These are phyloP conservation scores for Beauveria rudraprayagi DNA, from an alignment of 2,329 filamentous ascomycete species.

Conservation along the genomic window DNA sequence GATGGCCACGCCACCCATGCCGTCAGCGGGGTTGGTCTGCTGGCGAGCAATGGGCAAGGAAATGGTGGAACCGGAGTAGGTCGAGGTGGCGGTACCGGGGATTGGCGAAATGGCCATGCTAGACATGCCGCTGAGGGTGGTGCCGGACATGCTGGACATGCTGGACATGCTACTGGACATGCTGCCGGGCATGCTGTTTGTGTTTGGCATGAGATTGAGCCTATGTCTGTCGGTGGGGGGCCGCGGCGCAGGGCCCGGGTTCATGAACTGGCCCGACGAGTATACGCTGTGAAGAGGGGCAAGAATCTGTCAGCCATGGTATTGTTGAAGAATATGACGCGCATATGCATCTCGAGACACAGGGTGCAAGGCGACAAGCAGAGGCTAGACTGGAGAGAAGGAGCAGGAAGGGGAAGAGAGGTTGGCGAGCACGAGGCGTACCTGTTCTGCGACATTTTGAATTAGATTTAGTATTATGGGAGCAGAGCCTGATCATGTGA, in stretches of 20 bases:
- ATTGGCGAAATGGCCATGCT: slow-evolving; percentile 69
- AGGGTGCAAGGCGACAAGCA: neutral
- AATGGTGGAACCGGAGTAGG: slow-evolving; percentile 64
- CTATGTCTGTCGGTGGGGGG: slow-evolving; percentile 79
- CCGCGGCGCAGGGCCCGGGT: slow-evolving; percentile 87
- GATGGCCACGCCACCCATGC: slow-evolving; percentile 60
- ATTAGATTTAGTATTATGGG: slow-evolving; percentile 9
- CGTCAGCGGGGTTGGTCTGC: slow-evolving; percentile 52
- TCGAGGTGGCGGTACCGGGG: slow-evolving; percentile 56
- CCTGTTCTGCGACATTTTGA: slow-evolving; percentile 14
- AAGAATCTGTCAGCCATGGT: neutral
- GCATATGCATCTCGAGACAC: too few relatives aligned
- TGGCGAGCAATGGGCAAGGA: slow-evolving; percentile 60
- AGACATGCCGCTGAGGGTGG: slow-evolving; percentile 69
- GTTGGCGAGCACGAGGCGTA: slow-evolving; percentile 2
- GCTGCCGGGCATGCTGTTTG: slow-evolving; percentile 60
- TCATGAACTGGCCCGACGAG: slow-evolving; percentile 73
- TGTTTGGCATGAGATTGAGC: slow-evolving; percentile 69
- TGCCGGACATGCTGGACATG: slow-evolving; percentile 22
- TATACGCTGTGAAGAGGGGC: slow-evolving; percentile 32
- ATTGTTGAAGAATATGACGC: neutral
- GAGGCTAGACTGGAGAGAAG: neutral
- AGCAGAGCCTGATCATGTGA: neutral
- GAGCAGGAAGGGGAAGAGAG: neutral
- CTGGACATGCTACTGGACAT: slow-evolving; percentile 49